These are phyloP conservation scores for Phytopythium helicoides DNA, from an alignment of 352 stramenopile species.

Conservation along the genomic window DNA sequence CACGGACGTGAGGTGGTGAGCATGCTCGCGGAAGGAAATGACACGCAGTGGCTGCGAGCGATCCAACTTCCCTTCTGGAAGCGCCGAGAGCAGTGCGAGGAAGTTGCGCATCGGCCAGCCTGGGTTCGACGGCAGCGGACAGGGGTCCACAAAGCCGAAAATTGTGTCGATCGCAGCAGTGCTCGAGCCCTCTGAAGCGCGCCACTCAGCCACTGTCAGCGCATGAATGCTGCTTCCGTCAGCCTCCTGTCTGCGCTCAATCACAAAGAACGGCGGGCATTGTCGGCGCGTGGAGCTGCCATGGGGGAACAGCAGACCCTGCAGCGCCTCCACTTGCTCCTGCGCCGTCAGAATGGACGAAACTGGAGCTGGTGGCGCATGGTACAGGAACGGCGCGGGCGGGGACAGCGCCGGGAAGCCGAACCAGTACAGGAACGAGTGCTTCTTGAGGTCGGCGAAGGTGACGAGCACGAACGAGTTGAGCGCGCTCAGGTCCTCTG, in stretches of 20 bases:
- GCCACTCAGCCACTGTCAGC: constrained; percentile 31
- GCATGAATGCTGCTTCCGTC: constrained; percentile 23
- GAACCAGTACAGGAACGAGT: constrained; percentile 94
- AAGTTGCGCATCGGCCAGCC: constrained; percentile 91
- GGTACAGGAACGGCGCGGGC: constrained; percentile 31
- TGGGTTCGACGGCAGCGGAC: constrained; percentile 63
- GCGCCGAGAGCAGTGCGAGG: constrained; percentile 49
- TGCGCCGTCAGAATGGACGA: constrained; percentile 25
- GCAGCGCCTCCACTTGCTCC: constrained; percentile 41
- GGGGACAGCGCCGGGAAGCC: constrained; percentile 83
- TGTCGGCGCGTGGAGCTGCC: constrained; percentile 13
- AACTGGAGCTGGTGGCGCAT: constrained; percentile 18
- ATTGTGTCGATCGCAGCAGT: constrained; percentile 28
- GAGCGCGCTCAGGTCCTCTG: constrained; percentile 40
- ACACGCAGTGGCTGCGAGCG: constrained; percentile 35
- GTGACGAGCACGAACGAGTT: constrained; percentile 88
- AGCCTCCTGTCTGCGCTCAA: constrained; percentile 27
- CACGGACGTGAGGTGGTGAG: constrained; percentile 43
- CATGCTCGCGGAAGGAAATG: constrained; percentile 71
- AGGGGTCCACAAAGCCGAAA: constrained; percentile 90
- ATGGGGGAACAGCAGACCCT: constrained; percentile 43
- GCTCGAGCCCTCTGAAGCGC: neutral
- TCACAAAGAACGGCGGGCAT: constrained; percentile 68
- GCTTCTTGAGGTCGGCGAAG: constrained; percentile 93
- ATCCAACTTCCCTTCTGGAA: constrained; percentile 30